Evolutionary conservation across 257 asterid species (phyloP), one percentile per base, ranked within the genome.

Genomic region (Gardenia jasminoides): DNA sequence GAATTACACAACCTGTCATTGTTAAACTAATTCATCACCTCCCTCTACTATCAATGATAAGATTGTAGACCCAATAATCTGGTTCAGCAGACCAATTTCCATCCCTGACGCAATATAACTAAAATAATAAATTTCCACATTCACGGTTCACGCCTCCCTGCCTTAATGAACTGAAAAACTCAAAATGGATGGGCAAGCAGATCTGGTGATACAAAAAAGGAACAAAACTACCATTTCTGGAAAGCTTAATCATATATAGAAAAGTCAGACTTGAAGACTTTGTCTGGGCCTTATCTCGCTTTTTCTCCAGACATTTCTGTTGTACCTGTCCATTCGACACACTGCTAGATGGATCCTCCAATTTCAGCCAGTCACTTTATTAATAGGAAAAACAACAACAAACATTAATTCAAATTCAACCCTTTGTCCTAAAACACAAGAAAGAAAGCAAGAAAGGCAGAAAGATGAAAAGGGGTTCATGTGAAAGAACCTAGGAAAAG

Each of bases 1-100:
- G 75, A 76, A 66, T 50, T 64, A 84, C 84, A 82, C 36, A 82
- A 80, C 88, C 86, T 82, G 90, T 88, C 98, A 89, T 92, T 86
- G 87, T 90, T 82, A 72, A 77, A 81, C 83, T 84, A 83, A 81
- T 73, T 84, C 89, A 79, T 67, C 84, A 74, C 82, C 88, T 73
- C 65, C 50, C 87, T 78, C 88, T 75, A 50, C 64, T 73, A 80
- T 70, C 79, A 79, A 74, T 77, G 74, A 81, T 76, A 81, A 72
- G 78, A 86, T 54, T 41, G 74, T 74, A 76, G 58, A n/a, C 67
- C 47, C 69, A 76, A 67, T 76, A 58, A 64, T 44, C 80, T 64
- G 47, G 68, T 33, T 82, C 81, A 82, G 81, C 65, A 76, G 78
- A 66, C 80, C 84, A 81, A 47, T 82, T 76, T 85, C 86, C 93